Conservation (phyloP, 345 rosid genomes). For the Euphorbia tirucalli region DNA sequence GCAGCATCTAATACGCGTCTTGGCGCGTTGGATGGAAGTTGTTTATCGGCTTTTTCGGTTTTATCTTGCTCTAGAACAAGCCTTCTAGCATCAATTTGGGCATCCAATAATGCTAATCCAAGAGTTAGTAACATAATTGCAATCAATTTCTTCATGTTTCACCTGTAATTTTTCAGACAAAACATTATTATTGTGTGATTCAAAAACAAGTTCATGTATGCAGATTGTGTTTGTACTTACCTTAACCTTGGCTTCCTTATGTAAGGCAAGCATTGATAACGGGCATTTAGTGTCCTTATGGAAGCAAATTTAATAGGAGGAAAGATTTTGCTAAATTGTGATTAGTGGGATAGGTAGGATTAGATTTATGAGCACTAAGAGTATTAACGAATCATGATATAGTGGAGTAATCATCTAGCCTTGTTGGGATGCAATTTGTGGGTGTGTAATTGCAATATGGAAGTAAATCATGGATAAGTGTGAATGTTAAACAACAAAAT, state of each 20-base stretch:
- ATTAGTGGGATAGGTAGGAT: slow-evolving; percentile 11
- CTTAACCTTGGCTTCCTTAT: slow-evolving; percentile 15
- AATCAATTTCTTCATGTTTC: slow-evolving; percentile 25
- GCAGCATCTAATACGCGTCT: background rate
- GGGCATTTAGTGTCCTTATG: background rate
- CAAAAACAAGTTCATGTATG: background rate
- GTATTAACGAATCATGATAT: background rate
- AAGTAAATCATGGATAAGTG: no score
- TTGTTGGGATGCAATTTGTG: slow-evolving; percentile 4
- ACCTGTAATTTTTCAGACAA: slow-evolving; percentile 7
- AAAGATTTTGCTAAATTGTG: slow-evolving; percentile 19
- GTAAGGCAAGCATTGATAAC: slow-evolving; percentile 10
- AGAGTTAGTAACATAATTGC: slow-evolving; percentile 11
- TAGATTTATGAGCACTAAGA: background rate
- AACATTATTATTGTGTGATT: no score
- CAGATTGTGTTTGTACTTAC: no score
- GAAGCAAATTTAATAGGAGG: slow-evolving; percentile 20
- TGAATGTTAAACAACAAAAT: no score
- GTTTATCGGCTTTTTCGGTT: background rate
- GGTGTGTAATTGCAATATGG: background rate
- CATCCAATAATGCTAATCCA: slow-evolving; percentile 17
- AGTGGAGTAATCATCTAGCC: slow-evolving; percentile 21
- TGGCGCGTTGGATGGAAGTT: background rate
- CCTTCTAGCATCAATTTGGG: slow-evolving; percentile 29
- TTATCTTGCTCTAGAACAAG: slow-evolving; percentile 4